A percentile compares a stretch with the other conserved stretches of the same genome.
Evolutionary conservation across 805 yeast species (phyloP).

Genomic region (Candida taoyuanica): DNA sequence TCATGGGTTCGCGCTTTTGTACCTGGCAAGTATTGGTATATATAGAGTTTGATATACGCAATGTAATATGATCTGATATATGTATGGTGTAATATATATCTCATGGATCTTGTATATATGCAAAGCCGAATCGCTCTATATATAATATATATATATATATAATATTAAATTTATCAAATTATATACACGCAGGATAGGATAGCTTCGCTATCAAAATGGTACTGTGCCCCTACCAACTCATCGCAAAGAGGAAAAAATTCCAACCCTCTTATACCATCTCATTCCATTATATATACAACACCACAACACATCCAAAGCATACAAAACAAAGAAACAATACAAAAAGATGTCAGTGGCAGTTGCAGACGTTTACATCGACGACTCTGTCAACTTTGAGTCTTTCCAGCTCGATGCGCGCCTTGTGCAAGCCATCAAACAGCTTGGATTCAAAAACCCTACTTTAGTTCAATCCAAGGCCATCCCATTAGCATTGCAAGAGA

Average conservation of each 20-base stretch:
- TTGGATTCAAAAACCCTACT: conserved; percentile 84
- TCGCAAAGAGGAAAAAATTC: conserved; percentile 6
- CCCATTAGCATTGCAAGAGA: conserved; percentile 84
- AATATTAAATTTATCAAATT: neutral
- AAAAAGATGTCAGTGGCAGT: conserved; percentile 36
- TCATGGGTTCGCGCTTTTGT: too few species aligned
- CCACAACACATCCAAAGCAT: neutral
- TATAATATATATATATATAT: too few species aligned
- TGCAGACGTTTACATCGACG: conserved; percentile 67
- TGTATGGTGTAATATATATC: too few species aligned
- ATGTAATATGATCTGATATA: too few species aligned
- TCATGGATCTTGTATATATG: too few species aligned
- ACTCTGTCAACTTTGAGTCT: conserved; percentile 63
- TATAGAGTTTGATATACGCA: too few species aligned
- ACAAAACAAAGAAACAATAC: too few species aligned
- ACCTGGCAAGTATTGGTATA: too few species aligned
- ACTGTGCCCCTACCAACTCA: conserved; percentile 4
- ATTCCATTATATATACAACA: neutral
- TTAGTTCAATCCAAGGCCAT: conserved; percentile 88
- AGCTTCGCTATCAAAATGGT: too few species aligned
- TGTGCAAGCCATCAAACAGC: conserved; percentile 72
- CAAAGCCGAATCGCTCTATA: too few species aligned
- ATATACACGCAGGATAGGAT: neutral
- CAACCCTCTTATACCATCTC: neutral
- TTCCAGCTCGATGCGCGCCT: conserved; percentile 80